Percentiles rank a stretch among this genome's conserved stretches.
These are phyloP conservation scores for Hemileccinum impolitum DNA, from an alignment of 768 basidiomycete species.

Conservation along the genomic window DNA sequence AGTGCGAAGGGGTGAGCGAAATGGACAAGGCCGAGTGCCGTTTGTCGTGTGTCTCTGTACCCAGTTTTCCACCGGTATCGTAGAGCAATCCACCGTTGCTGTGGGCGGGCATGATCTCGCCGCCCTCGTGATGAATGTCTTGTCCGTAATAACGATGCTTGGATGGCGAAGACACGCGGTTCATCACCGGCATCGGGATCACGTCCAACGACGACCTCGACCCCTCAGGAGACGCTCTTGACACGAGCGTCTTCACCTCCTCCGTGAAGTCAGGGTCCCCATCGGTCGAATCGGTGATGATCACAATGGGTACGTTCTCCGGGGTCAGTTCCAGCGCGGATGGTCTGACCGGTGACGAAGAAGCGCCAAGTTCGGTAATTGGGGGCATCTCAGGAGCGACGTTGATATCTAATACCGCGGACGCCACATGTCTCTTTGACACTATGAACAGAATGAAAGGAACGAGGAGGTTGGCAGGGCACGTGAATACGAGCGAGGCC, in stretches of 20 bases:
- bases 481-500: conserved; percentile 24
- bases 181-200: conserved; percentile 15
- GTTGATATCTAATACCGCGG: conserved; percentile 17
- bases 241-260: conserved; percentile 7
- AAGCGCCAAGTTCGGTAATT: background rate
- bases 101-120: background rate
- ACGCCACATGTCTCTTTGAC: conserved; percentile 18
- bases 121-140: background rate
- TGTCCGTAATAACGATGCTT: conserved; percentile 21
- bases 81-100: background rate
- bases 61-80: background rate
- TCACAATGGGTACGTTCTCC: conserved; percentile 16
- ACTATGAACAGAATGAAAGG: conserved; percentile 20
- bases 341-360: background rate
- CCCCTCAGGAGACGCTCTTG: conserved; percentile 1
- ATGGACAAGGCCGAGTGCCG: conserved; percentile 11
- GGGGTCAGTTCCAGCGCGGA: background rate
- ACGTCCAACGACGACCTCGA: background rate
- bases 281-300: conserved; percentile 17
- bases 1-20: conserved; percentile 13
- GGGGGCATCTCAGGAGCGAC: conserved; percentile 2
- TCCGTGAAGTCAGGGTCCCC: background rate
- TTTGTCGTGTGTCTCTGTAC: background rate
- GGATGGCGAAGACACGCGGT: conserved; percentile 19
- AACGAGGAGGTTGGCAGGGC: conserved; percentile 21